Evolutionary conservation across 2,329 filamentous ascomycete species (phyloP).

Genomic region (Pseudodiploospora longispora): DNA sequence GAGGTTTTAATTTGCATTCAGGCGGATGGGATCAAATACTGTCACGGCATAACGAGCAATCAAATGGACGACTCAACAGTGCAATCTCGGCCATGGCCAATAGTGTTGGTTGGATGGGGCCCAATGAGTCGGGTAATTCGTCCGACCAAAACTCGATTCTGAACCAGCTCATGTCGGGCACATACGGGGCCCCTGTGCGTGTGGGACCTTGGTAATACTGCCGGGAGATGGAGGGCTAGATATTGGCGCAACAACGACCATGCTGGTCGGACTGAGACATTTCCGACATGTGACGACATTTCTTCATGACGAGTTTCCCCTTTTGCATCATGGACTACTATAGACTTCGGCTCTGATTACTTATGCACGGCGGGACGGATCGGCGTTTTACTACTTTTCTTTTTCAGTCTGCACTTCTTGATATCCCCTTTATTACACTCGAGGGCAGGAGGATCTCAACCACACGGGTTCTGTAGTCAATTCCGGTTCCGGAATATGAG

Average conservation of each 20-base stretch:
- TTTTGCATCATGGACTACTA: conserved; percentile 25
- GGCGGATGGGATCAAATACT: conserved; percentile 89
- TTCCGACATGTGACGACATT: conserved; percentile 22
- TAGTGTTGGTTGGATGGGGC: conserved; percentile 71
- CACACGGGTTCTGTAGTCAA: conserved; percentile 4
- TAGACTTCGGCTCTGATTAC: conserved; percentile 26
- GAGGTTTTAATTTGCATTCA: conserved; percentile 81
- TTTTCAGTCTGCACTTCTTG: conserved; percentile 17
- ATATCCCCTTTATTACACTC: conserved; percentile 20
- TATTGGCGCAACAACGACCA: conserved; percentile 11
- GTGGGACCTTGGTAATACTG: conserved; percentile 51
- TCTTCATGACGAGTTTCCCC: conserved; percentile 23
- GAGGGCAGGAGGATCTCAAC: conserved; percentile 5
- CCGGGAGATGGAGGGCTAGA: background rate
- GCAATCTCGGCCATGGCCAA: conserved; percentile 71
- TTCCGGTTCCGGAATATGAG: too few relatives aligned
- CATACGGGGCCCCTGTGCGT: conserved; percentile 50
- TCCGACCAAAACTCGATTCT: conserved; percentile 49
- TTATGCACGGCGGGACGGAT: conserved; percentile 20
- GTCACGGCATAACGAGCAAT: conserved; percentile 78
- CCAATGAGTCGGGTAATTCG: conserved; percentile 20
- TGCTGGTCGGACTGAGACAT: conserved; percentile 5
- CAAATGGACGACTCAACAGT: conserved; percentile 69
- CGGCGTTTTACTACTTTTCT: conserved; percentile 19
- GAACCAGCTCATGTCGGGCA: conserved; percentile 53